phyloP scores from a whole-genome alignment of 805 yeast genomes.

The Isabelozyma pseudorhagii region DNA sequence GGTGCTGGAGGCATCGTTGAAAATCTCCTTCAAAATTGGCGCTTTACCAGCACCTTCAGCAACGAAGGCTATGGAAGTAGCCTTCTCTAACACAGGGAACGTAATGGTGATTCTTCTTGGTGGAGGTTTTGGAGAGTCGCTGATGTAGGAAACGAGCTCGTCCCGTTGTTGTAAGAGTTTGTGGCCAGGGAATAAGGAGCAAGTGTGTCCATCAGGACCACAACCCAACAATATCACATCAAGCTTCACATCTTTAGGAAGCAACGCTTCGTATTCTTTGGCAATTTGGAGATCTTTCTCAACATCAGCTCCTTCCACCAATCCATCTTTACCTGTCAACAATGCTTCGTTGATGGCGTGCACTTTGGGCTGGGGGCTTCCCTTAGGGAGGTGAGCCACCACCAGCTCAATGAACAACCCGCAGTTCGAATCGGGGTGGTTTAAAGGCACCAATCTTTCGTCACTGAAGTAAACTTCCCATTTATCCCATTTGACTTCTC shows the following conservation, averaged over 20 bases:
- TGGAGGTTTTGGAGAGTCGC: conserved; percentile 92
- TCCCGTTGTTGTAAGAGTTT: conserved; percentile 52
- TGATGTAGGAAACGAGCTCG: conserved; percentile 57
- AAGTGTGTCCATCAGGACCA: conserved; percentile 96
- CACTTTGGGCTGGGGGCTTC: conserved; percentile 52
- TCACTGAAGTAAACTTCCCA: conserved; percentile 88
- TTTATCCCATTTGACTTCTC: conserved; percentile 57
- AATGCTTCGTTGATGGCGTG: conserved; percentile 64
- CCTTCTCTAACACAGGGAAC: conserved; percentile 63
- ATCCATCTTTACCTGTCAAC: conserved; percentile 49
- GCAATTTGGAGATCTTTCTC: conserved; percentile 54
- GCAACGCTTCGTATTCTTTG: conserved; percentile 51
- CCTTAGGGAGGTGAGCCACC: conserved; percentile 43
- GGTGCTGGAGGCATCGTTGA: conserved; percentile 44
- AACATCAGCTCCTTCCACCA: conserved; percentile 41
- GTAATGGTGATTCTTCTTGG: conserved; percentile 89
- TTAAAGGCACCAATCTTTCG: conserved; percentile 83
- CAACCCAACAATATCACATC: conserved; percentile 82
- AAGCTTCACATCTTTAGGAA: conserved; percentile 47
- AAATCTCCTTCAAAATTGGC: conserved; percentile 65
- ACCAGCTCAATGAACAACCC: conserved; percentile 71
- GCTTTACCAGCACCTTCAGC: conserved; percentile 90
- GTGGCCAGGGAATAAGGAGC: conserved; percentile 90
- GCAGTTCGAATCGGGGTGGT: conserved; percentile 81
- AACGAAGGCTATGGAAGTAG: conserved; percentile 65